These are phyloP conservation scores for Tylopilus microsporus DNA, from an alignment of 1,284 basidiomycete species.

Conservation along the genomic window DNA sequence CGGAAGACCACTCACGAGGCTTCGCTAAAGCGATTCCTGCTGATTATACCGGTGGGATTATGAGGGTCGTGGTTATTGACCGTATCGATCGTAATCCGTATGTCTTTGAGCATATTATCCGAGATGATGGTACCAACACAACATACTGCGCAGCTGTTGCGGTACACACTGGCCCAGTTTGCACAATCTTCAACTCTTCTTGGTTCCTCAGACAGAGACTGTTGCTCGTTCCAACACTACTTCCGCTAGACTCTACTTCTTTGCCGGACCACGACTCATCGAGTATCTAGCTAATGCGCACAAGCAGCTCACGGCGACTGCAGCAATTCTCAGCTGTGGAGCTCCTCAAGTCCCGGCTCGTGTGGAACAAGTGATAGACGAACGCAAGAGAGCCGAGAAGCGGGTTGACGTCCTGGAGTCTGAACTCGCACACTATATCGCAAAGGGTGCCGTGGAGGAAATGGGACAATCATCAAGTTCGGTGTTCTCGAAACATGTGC, in stretches of 20 bases:
- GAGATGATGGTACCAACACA: constrained; percentile 1
- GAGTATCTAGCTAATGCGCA: constrained; percentile 56
- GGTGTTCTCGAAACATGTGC: constrained; percentile 44
- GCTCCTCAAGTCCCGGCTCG: constrained; percentile 61
- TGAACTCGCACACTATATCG: constrained; percentile 63
- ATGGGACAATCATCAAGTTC: constrained; percentile 23
- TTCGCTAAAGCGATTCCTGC: constrained; percentile 58
- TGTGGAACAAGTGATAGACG: constrained; percentile 63
- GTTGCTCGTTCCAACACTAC: constrained; percentile 55
- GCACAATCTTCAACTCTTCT: constrained; percentile 67
- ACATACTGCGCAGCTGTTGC: constrained; percentile 58
- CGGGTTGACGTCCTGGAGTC: constrained; percentile 59
- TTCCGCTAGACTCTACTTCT: constrained; percentile 73
- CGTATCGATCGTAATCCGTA: constrained; percentile 76
- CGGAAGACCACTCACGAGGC: constrained; percentile 41
- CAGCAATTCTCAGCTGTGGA: constrained; percentile 63
- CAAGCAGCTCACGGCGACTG: constrained; percentile 48
- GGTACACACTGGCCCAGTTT: constrained; percentile 78
- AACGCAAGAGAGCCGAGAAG: constrained; percentile 59
- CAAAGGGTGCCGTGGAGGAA: constrained; percentile 40
- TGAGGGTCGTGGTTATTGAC: constrained; percentile 77
- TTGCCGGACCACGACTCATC: constrained; percentile 73
- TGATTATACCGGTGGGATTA: constrained; percentile 75
- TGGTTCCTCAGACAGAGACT: constrained; percentile 61
- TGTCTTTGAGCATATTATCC: constrained; percentile 23